phyloP scores from a whole-genome alignment of 768 basidiomycete genomes.

The Cytidiella melzeri region DNA sequence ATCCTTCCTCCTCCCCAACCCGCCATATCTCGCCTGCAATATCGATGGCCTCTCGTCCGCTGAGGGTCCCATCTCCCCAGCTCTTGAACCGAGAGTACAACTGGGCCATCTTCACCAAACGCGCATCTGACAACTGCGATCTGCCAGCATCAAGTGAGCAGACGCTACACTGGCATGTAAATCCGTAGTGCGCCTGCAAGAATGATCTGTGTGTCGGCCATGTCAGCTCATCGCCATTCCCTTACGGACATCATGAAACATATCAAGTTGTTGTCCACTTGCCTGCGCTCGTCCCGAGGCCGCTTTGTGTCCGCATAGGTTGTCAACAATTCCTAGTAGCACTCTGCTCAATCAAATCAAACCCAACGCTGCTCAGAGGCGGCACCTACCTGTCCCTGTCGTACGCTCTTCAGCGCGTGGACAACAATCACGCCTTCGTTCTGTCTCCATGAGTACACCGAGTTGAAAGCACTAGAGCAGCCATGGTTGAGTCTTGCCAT shows the following conservation, averaged over 20 bases:
- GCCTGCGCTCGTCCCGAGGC: conserved; percentile 50
- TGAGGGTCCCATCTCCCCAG: conserved; percentile 43
- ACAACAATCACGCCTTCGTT: conserved; percentile 44
- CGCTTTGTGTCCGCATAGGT: conserved; percentile 54
- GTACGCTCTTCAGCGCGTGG: conserved; percentile 50
- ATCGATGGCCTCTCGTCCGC: conserved; percentile 43
- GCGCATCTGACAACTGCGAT: conserved; percentile 45
- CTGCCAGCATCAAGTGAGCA: conserved; percentile 47
- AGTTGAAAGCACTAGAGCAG: conserved; percentile 62
- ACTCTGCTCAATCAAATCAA: conserved; percentile 6
- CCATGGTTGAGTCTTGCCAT: conserved; percentile 68
- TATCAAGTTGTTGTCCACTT: conserved; percentile 11
- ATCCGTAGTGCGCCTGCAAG: conserved; percentile 46
- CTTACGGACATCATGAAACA: not conserved
- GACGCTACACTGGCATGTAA: conserved; percentile 50
- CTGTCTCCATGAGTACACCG: conserved; percentile 55
- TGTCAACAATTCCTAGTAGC: conserved; percentile 50
- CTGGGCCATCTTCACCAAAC: conserved; percentile 40
- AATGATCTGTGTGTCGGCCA: conserved; percentile 18
- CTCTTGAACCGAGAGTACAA: conserved; percentile 39
- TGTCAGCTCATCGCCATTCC: not conserved
- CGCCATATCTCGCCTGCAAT: conserved; percentile 48
- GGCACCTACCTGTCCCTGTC: conserved; percentile 43
- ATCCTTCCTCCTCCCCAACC: conserved; percentile 55
- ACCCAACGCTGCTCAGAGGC: conserved; percentile 1